Evolutionary conservation across 192 early-diverging fungal genomes (phyloP).

Genomic region (Umbelopsis sp.): DNA sequence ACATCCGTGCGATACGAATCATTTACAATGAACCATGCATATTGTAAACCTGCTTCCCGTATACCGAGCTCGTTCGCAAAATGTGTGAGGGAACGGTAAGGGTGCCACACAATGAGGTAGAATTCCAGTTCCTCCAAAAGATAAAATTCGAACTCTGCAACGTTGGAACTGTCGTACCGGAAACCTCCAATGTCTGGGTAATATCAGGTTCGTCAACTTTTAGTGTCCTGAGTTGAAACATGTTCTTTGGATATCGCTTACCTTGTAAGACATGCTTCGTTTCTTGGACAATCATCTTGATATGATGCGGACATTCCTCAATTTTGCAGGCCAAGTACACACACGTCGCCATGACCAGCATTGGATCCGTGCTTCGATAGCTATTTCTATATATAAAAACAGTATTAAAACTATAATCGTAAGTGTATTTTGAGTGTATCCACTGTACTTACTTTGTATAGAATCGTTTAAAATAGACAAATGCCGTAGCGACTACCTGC

Average conservation of each 20-base stretch:
- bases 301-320: constrained; percentile 75
- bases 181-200: constrained; percentile 51
- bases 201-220: background rate
- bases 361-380: constrained; percentile 73
- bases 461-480: constrained; percentile 89
- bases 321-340: constrained; percentile 90
- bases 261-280: constrained; percentile 47
- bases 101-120: constrained; percentile 86
- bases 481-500: constrained; percentile 81
- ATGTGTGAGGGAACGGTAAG: constrained; percentile 75
- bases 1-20: constrained; percentile 83
- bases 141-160: constrained; percentile 94
- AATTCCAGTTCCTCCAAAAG: constrained; percentile 90
- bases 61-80: constrained; percentile 54
- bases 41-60: constrained; percentile 57
- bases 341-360: constrained; percentile 77
- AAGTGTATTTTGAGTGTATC: background rate
- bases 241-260: background rate
- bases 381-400: constrained; percentile 60
- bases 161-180: constrained; percentile 69
- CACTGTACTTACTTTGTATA: constrained; percentile 71
- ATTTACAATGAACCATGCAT: constrained; percentile 78
- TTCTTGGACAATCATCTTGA: constrained; percentile 57
- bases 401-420: too few relatives aligned
- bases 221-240: too few relatives aligned